Evolutionary conservation across 108 stramenopile species (phyloP).

Genomic region (Fistulifera solaris): DNA sequence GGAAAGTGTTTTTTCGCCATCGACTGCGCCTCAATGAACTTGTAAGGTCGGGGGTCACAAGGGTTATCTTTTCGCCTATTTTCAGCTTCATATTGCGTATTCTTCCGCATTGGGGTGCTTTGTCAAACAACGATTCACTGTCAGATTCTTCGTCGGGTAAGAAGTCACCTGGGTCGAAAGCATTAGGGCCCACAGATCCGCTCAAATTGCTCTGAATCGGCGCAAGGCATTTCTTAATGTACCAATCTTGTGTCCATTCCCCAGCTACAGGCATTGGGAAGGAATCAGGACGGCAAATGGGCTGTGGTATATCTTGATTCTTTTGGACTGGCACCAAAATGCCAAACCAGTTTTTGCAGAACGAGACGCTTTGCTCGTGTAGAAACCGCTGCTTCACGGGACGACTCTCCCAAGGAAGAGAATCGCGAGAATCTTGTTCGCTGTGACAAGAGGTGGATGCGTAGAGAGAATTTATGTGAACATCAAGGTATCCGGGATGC

Average conservation of each 20-base stretch:
- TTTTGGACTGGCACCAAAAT: conserved; percentile 22
- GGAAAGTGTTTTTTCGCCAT: conserved; percentile 80
- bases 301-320: conserved; percentile 46
- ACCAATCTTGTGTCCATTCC: conserved; percentile 76
- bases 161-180: neutral
- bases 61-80: conserved; percentile 62
- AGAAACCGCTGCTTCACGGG: conserved; percentile 70
- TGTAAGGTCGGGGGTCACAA: conserved; percentile 50
- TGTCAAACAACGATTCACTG: conserved; percentile 35
- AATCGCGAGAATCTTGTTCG: conserved; percentile 30
- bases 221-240: conserved; percentile 39
- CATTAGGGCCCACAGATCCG: neutral
- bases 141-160: conserved; percentile 8
- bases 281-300: conserved; percentile 55
- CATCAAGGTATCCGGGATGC: conserved; percentile 51
- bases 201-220: neutral
- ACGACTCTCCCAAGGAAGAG: conserved; percentile 65
- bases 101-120: conserved; percentile 55
- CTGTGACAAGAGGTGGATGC: conserved; percentile 34
- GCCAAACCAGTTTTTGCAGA: conserved; percentile 77
- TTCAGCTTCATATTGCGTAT: conserved; percentile 47
- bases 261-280: conserved; percentile 58
- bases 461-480: conserved; percentile 69
- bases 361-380: conserved; percentile 54
- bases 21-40: conserved; percentile 65